Evolutionary conservation across 2,329 filamentous ascomycete genomes (phyloP), one percentile per base, ranked within the genome.

Genomic region (Sporothrix sp.): DNA sequence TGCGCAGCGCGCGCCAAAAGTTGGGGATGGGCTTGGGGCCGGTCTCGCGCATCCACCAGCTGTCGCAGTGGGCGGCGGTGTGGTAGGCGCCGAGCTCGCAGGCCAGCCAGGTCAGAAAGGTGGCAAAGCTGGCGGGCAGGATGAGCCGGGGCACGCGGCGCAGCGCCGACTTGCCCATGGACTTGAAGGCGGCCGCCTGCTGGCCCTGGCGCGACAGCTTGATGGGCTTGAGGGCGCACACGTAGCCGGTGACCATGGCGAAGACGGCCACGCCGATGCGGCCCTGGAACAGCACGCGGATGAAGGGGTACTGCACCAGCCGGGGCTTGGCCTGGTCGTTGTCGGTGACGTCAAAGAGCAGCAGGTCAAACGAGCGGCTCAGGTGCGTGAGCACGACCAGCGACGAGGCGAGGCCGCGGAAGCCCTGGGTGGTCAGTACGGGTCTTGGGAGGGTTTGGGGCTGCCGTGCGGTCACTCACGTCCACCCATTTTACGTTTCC

Each of bases 181-280:
- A 71, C 18, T 61, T 66, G 56, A 79, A 74, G 11, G 77, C 76
- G 1, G 68, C 69, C 37, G 76, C 71, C 51, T 71, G 70, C 57
- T 76, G 71, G 47, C 76, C 78, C 28, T 73, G 66, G 48, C 75
- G 71, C 58, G 69, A 74, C 47, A 76, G 71, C 49, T 72, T 70
- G 53, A 82, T 71, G 14, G 79, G 76, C 58, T 81, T 81, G 48
- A 82, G 69, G 3, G 76, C 74, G 64, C 80, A 82, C 47, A 82
- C 79, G 58, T 81, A 82, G 51, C 79, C 79, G 20, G 79, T 79
- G 35, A 82, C 77, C 42, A 84, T 70, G 59, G 81, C 75, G 64
- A 84, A 84, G 55, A 84, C 78, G 13, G 79, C 75, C 2, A 84
- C 81, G 63, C 81, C 82, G 40, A 79, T 76, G 14, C 82, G 73